Base-by-base conservation (phyloP, 106 monocot species). In the Allium fistulosum region DNA sequence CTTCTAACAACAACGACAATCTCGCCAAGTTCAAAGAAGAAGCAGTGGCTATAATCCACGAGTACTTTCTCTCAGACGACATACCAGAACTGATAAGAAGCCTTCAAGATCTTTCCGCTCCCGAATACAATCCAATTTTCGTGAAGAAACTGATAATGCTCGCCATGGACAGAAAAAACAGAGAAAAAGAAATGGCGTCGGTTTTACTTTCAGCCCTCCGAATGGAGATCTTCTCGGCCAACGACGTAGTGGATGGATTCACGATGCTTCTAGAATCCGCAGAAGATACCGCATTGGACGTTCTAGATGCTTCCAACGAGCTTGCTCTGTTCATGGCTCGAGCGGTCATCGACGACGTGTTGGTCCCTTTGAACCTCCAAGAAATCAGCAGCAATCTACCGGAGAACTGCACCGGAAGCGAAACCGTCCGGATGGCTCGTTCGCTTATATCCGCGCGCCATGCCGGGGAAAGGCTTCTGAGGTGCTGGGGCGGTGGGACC, bases 111-210 rank as follows among this genome's bases (percentile, higher is more conserved):
- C 81, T 94, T 66, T 67, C 58, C 68, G 68, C 76, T 17, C 93
- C 90, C 26, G 67, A 89, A 45, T 90, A 82, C 69, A 90, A 94
- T 45, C 82, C 86, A 26, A 71, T 94, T 61, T 89, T 94, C 53
- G 68, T 94, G n/a, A 94, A 94, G 71, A 90, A 82, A 62, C 72
- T 94, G 17, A 90, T 94, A 18, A 87, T 86, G 13, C 77, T 84
- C 53, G 89, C 93, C 17, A 78, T 94, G 86, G 89, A 89, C 65
- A 48, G 90, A 63, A 90, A 86, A 70, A 86, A 90, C 62, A 77
- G 86, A 63, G 86, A 94, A 57, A 94, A 82, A 65, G 90, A 94
- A 75, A 94, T 94, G 93, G 86, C 89, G 15, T 93, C 93, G 60
- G 86, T 82, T 75, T 72, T 93, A 0, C 82, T 93, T 3, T 89